phyloP scores from a whole-genome alignment of 129 eudicot species.

The Artemisia tridentata region DNA sequence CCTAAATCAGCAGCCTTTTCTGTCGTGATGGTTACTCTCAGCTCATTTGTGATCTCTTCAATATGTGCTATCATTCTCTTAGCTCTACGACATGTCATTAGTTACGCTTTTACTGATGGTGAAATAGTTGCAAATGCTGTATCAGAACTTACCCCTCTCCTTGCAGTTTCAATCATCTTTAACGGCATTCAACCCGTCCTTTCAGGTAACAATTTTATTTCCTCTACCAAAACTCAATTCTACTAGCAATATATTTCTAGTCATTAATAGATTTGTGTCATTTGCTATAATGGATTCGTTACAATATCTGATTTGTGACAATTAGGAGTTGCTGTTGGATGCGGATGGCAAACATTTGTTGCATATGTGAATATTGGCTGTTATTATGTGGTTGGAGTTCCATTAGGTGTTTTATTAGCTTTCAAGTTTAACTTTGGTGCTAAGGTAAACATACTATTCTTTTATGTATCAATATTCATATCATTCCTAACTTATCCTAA shows the following conservation, averaged over 20 bases:
- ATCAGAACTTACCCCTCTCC: constrained; percentile 44
- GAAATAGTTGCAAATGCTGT: constrained; percentile 43
- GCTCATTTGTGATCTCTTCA: constrained; percentile 39
- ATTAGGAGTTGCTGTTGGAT: constrained; percentile 69
- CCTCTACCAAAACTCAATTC: neutral
- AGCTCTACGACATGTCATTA: constrained; percentile 35
- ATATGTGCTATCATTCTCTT: constrained; percentile 38
- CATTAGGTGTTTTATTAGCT: constrained; percentile 48
- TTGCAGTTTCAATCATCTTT: constrained; percentile 40
- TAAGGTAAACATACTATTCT: constrained; percentile 33
- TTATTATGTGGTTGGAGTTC: constrained; percentile 61
- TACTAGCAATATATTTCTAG: neutral
- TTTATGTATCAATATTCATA: no score
- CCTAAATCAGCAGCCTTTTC: constrained; percentile 53
- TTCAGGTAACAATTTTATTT: constrained; percentile 29
- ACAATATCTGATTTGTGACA: neutral
- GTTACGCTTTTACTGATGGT: constrained; percentile 48
- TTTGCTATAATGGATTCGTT: no score
- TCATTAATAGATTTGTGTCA: no score
- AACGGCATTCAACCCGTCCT: constrained; percentile 59
- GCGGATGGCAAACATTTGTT: constrained; percentile 76
- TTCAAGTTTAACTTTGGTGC: constrained; percentile 51
- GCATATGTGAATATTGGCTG: constrained; percentile 70
- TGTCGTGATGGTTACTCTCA: constrained; percentile 36
- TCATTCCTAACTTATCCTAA: no score